phyloP scores from a whole-genome alignment of 306 rosid genomes.

The Cyamopsis tetragonoloba region DNA sequence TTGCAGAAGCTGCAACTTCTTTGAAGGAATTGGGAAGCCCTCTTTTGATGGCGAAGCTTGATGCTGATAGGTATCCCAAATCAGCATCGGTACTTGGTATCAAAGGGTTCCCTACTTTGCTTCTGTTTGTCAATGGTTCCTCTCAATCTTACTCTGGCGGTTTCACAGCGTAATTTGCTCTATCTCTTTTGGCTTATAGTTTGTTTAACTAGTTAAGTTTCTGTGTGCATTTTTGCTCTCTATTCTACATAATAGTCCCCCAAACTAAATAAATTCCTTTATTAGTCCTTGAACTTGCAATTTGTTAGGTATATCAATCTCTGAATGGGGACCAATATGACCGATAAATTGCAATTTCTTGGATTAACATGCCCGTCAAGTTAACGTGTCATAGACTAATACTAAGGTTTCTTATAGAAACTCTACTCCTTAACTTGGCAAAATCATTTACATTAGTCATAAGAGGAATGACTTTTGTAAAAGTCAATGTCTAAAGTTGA shows the following conservation, averaged over 20 bases:
- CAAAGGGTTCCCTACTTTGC: slow-evolving; percentile 86
- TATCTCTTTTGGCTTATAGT: not conserved
- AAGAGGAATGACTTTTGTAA: too few species aligned
- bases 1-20: slow-evolving; percentile 87
- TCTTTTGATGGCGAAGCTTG: slow-evolving; percentile 83
- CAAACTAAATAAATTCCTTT: too few species aligned
- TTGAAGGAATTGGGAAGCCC: slow-evolving; percentile 62
- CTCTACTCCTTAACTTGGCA: too few species aligned
- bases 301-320: too few species aligned
- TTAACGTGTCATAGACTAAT: too few species aligned
- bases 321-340: too few species aligned
- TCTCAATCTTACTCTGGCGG: slow-evolving; percentile 85
- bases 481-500: too few species aligned
- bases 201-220: not conserved
- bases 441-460: too few species aligned
- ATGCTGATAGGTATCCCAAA: slow-evolving; percentile 73
- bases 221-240: not conserved
- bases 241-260: not conserved
- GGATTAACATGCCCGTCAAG: too few species aligned
- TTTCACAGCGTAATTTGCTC: slow-evolving; percentile 62
- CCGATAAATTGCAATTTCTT: too few species aligned
- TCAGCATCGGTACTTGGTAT: slow-evolving; percentile 71
- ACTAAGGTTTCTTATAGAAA: slow-evolving; percentile 30
- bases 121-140: slow-evolving; percentile 82
- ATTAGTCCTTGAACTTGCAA: too few species aligned